Evolutionary conservation across 768 basidiomycete species (phyloP), one percentile per base, ranked within the genome.

Genomic region (Lanmaoa rubissima): DNA sequence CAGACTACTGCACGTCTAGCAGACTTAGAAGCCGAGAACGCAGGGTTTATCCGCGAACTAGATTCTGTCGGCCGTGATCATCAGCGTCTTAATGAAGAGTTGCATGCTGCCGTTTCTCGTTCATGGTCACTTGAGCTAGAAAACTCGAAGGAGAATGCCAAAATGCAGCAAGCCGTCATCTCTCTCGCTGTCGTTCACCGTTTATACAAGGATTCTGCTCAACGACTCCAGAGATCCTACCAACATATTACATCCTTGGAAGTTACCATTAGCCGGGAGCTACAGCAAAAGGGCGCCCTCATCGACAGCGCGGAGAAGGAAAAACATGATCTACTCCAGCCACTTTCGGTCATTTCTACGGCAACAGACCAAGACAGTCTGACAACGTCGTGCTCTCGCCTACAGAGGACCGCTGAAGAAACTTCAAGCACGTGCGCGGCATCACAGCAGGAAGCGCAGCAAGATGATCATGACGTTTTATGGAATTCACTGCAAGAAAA

Each of bases 401-500:
- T 40, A 31, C 51, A 51, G 19, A 48, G 35, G 5, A 39, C 46
- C 32, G 32, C 31, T 32, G 55, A 61, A 41, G 60, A 55, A 26
- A 28, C 21, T 19, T 47, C 44, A 5, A 31, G 16, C 31, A 39
- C 45, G 12, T 16, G 21, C 35, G 2, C 36, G 19, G 16, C 2
- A 43, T 35, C 40, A 43, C 35, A 16, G 13, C 58, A 43, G 14
- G 46, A 54, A 28, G 47, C 31, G 4, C 40, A 42, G 14, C 54
- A 54, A 21, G 26, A 57, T 46, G 43, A 31, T 24, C 48, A 67
- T 50, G 76, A 79, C 45, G 64, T 72, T 21, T 54, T 82, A 24
- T 74, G 74, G 48, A 61, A 64, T 17, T 77, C 67, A 39, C 69
- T 82, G n/a, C 63, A 68, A 10, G 67, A 74, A 32, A 71, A 66